Percentiles rank a stretch among this genome's conserved stretches.
Conservation (phyloP, 441 rosid species). For the Euphorbia celastroides region DNA sequence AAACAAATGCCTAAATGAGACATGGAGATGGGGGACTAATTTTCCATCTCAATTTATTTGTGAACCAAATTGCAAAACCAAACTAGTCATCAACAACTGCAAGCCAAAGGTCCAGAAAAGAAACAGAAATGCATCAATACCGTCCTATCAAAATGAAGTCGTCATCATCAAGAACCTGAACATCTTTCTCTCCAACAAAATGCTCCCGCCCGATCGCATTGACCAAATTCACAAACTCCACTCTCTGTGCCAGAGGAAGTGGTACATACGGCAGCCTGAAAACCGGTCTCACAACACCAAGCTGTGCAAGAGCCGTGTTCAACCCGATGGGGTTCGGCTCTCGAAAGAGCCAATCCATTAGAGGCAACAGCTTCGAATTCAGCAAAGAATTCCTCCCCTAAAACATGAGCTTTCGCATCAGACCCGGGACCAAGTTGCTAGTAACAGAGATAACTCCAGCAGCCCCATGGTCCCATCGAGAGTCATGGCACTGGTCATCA, state of each 20-base stretch:
- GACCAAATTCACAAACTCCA: slow-evolving; percentile 69
- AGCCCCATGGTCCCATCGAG: slow-evolving; percentile 69
- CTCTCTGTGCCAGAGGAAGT: slow-evolving; percentile 53
- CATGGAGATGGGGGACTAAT: not conserved
- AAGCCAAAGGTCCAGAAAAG: not conserved
- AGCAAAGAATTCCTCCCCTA: slow-evolving; percentile 52
- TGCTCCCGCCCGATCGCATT: slow-evolving; percentile 60
- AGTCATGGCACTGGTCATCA: slow-evolving; percentile 81
- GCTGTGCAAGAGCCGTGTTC: slow-evolving; percentile 84
- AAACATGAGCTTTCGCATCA: slow-evolving; percentile 64
- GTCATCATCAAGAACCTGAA: slow-evolving; percentile 71
- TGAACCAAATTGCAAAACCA: not conserved
- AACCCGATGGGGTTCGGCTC: slow-evolving; percentile 84
- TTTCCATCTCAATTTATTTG: not conserved
- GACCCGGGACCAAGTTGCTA: slow-evolving; percentile 67
- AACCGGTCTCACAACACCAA: slow-evolving; percentile 79
- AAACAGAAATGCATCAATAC: slow-evolving; percentile 31
- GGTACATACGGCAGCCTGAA: slow-evolving; percentile 89
- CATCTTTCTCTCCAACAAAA: slow-evolving; percentile 70
- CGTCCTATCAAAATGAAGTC: slow-evolving; percentile 63
- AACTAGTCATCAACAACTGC: not conserved
- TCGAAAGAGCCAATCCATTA: slow-evolving; percentile 66
- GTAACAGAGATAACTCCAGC: slow-evolving; percentile 76
- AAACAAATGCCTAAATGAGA: not conserved
- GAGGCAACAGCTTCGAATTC: slow-evolving; percentile 60